Base-by-base conservation (phyloP, 2,329 filamentous ascomycete species). In the Talaromyces sp. region DNA sequence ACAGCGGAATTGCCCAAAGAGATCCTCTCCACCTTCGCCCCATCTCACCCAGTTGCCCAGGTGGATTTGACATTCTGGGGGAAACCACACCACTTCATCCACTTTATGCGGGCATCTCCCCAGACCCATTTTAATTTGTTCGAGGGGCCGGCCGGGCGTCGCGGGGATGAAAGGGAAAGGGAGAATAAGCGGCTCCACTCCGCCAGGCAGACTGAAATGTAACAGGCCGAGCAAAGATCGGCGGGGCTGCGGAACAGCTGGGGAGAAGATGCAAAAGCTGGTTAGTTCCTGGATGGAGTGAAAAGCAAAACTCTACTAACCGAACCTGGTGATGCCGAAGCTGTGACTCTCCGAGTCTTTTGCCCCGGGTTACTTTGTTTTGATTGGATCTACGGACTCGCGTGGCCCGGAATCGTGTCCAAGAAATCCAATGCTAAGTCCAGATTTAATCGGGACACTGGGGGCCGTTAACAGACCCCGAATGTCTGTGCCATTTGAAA, bases 281-380 rank as follows among this genome's bases (percentile, higher is more conserved):
- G 27, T 32, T 44, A 11, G 10, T 14, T 32, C 40, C 11, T 9
- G 20, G n/a, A 2, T n/a, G 20, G 27, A 33, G 29, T 9, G 24
- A 30, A 44, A 44, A 44, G 24, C 29, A 32, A 32, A 33, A 32
- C 4, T 33, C 17, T 37, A 42, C 58, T 61, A 61, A 58, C 56
- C 52, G 32, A 37, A 51, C 51, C 35, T 56, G 56, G 58, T 39
- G 58, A 61, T 56, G 45, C 57, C 57, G 57, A 48, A 43, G 22
- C 39, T 35, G 35, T 33, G 46, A 13, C 19, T 22, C 43, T 19
- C 43, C 43, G 20, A 24, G 19, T n/a, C 20, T 35, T n/a, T 35
- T 46, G 30, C 43, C 30, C 29, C 29, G 45, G 36, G 8, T 32
- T 49, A 39, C 46, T 24, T 10, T 3, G 24, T 41, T 39, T 27